Evolutionary conservation across 176 grass and related monocot species (phyloP).

Genomic region (Phoenix roebelenii): DNA sequence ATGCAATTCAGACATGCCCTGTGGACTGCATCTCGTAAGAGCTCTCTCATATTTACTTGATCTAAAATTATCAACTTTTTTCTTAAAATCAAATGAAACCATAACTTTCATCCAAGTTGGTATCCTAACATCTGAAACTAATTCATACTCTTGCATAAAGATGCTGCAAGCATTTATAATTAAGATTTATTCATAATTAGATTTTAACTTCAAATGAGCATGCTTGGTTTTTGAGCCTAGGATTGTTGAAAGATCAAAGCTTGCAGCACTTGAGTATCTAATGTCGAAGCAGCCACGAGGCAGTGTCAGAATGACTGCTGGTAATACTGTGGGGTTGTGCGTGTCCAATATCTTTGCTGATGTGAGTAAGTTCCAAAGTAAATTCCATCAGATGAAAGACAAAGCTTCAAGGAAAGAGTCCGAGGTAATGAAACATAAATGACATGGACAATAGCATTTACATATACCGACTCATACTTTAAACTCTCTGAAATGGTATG

Average conservation of each 20-base stretch:
- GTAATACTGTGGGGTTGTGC: conserved; percentile 43
- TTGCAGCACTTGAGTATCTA: conserved; percentile 76
- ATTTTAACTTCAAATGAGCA: no score
- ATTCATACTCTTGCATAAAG: no score
- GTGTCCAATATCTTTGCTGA: conserved; percentile 63
- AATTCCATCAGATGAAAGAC: conserved; percentile 50
- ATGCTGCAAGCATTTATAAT: no score
- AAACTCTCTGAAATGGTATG: no score
- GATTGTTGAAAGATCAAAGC: conserved; percentile 61
- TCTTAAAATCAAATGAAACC: no score
- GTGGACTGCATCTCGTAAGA: conserved; percentile 73
- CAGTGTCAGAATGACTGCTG: conserved; percentile 62
- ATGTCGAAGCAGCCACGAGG: conserved; percentile 90
- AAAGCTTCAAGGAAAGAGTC: conserved; percentile 48
- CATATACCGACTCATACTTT: no score
- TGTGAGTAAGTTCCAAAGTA: conserved; percentile 60
- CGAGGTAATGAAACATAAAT: conserved; percentile 26
- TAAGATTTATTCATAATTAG: no score
- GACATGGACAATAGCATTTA: no score
- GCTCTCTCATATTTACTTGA: no score
- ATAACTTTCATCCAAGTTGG: no score
- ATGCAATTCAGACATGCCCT: conserved; percentile 75
- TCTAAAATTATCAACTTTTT: no score
- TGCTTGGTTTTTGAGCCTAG: conserved; percentile 1
- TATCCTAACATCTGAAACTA: not conserved